These are phyloP conservation scores for Harringtonia lauricola DNA, from an alignment of 2,329 filamentous ascomycete genomes.

Conservation along the genomic window DNA sequence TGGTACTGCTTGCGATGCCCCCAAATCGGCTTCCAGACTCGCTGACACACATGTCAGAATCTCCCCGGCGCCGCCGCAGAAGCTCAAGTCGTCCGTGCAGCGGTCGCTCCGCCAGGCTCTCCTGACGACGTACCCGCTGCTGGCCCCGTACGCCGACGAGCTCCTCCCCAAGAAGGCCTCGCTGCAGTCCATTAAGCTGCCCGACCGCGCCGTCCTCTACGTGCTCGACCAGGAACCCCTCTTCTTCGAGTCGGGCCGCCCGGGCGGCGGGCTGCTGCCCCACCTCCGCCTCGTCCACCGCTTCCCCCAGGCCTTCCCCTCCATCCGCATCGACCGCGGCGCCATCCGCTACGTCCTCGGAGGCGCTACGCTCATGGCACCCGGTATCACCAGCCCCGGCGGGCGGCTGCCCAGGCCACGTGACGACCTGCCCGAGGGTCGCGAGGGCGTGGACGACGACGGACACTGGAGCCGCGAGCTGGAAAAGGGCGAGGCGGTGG, in stretches of 20 bases:
- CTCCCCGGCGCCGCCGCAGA: conserved; percentile 70
- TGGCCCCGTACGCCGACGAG: conserved; percentile 83
- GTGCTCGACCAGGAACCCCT: conserved; percentile 66
- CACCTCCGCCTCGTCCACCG: conserved; percentile 84
- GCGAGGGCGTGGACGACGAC: conserved; percentile 36
- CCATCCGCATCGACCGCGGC: conserved; percentile 83
- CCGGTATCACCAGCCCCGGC: conserved; percentile 75
- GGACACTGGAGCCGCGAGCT: conserved; percentile 56
- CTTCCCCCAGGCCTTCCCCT: conserved; percentile 75
- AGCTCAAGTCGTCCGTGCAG: conserved; percentile 95
- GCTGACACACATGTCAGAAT: conserved; percentile 41
- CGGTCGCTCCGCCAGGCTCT: conserved; percentile 75
- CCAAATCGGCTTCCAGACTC: background rate
- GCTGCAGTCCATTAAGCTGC: conserved; percentile 82
- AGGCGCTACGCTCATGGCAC: conserved; percentile 92
- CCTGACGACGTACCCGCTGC: conserved; percentile 72
- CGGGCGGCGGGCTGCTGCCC: conserved; percentile 49
- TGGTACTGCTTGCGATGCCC: background rate
- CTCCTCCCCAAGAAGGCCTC: conserved; percentile 92
- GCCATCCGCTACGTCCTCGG: conserved; percentile 94
- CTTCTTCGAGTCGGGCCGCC: conserved; percentile 73
- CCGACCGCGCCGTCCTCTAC: conserved; percentile 84
- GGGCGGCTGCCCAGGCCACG: conserved; percentile 59
- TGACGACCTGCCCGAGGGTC: conserved; percentile 17
- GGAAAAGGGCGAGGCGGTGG: conserved; percentile 71